Conservation (phyloP, 169 alveolate species). For the Sarcocystis neurona region DNA sequence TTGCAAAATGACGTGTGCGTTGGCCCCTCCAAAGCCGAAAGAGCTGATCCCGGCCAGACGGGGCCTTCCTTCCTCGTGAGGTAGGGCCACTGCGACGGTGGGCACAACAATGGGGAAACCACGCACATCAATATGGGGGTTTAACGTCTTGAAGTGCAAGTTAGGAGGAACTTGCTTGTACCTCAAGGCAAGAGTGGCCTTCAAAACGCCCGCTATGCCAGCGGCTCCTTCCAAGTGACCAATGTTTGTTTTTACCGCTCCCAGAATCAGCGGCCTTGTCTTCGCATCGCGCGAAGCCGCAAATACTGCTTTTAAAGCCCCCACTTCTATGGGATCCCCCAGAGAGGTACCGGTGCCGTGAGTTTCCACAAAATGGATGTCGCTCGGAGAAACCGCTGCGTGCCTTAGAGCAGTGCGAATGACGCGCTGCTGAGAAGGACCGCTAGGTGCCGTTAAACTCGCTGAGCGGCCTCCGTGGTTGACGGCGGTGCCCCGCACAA, state of each 20-base stretch:
- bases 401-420: conserved; percentile 71
- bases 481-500: conserved; percentile 74
- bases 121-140: conserved; percentile 79
- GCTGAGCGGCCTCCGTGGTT: conserved; percentile 81
- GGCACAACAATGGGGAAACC: conserved; percentile 75
- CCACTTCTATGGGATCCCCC: conserved; percentile 80
- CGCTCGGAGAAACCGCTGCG: conserved; percentile 68
- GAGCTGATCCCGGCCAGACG: conserved; percentile 74
- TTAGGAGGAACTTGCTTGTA: conserved; percentile 76
- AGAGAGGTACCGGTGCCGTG: conserved; percentile 81
- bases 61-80: conserved; percentile 47
- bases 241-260: conserved; percentile 81
- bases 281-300: conserved; percentile 67
- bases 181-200: conserved; percentile 71
- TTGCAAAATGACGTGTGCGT: conserved; percentile 76
- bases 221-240: conserved; percentile 85
- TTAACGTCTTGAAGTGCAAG: conserved; percentile 75
- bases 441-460: conserved; percentile 78
- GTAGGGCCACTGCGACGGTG: conserved; percentile 56
- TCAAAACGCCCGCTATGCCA: conserved; percentile 77
- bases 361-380: conserved; percentile 71
- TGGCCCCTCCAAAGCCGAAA: conserved; percentile 81
- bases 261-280: conserved; percentile 75
- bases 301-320: conserved; percentile 73
- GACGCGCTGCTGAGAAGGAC: conserved; percentile 78